Base-by-base conservation (phyloP, 2,329 filamentous ascomycete genomes). In the Phoma sp. region DNA sequence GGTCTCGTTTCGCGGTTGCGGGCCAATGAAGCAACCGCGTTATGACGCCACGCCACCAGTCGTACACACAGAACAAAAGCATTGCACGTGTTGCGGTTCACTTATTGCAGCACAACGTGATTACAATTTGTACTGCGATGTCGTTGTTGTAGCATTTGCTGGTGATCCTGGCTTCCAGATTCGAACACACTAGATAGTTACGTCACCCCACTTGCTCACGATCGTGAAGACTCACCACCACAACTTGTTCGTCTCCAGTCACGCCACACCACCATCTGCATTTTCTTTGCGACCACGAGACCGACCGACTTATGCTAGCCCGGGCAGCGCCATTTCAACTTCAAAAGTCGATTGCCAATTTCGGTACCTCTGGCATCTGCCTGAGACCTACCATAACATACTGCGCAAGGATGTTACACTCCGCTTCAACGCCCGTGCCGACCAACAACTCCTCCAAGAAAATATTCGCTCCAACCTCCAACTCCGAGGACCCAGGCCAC, bases 401-500 rank as follows among this genome's bases (percentile, higher is more conserved):
- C 6, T 15, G 15, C 6, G 12, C 53, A 51, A 33, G 31, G 22
- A 73, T 71, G 69, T 53, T 71, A 21, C 67, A 72, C 55, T 63
- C 70, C 5, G 60, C 52, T 24, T 37, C 52, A 27, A 55, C 46
- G 12, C 46, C 46, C 4, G 43, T 55, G 4, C 41, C 52, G 0
- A 51, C 64, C 21, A 51, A 51, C 24, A 51, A 51, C 27, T 39
- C 62, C 8, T 54, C 59, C 38, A 74, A 80, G 63, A 75, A 73
- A 56, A 81, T 82, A 64, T 81, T 91, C 76, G 88, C 88, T 6
- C 88, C 89, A 4, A 85, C 85, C 38, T 85, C 65, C 48, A 70
- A 70, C 57, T 74, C 71, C n/a, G 41, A 82, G 33, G 78, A 81
- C 61, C 77, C 84, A 59, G 75, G 80, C 47, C 89, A 90, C 73